A percentile compares a stretch with the other conserved stretches of the same genome.
Evolutionary conservation across 805 yeast genomes (phyloP).

Genomic region (Myxozyma geophila): DNA sequence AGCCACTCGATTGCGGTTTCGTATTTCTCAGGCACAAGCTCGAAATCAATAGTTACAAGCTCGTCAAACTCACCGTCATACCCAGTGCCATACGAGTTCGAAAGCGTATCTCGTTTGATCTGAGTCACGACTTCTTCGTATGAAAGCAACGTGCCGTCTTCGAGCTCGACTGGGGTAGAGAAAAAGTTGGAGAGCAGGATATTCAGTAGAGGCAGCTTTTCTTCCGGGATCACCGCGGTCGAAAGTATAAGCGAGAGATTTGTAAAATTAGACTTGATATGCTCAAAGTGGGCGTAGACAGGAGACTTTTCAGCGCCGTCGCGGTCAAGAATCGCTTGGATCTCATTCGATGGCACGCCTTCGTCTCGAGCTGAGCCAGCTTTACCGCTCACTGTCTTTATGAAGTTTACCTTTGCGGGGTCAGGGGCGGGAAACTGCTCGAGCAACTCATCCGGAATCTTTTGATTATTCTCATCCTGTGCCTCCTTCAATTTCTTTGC

Average conservation of each 20-base stretch:
- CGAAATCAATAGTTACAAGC: conserved; percentile 62
- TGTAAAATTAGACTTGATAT: conserved; percentile 77
- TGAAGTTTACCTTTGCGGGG: conserved; percentile 73
- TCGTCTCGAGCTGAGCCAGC: conserved; percentile 54
- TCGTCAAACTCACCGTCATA: conserved; percentile 68
- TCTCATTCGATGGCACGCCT: not conserved
- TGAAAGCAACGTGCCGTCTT: conserved; percentile 62
- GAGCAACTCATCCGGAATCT: conserved; percentile 73
- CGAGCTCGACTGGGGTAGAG: conserved; percentile 68
- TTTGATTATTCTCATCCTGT: conserved; percentile 66
- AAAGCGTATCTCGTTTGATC: conserved; percentile 72
- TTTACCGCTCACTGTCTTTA: conserved; percentile 66
- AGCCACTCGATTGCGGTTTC: conserved; percentile 77
- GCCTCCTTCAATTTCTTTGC: conserved; percentile 63
- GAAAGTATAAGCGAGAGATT: conserved; percentile 66
- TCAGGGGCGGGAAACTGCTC: conserved; percentile 70
- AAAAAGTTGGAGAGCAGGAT: conserved; percentile 67
- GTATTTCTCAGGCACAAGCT: conserved; percentile 67
- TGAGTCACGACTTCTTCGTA: conserved; percentile 78
- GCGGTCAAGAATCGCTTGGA: conserved; percentile 37
- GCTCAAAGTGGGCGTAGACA: conserved; percentile 75
- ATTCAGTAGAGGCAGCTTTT: conserved; percentile 66
- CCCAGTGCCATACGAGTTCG: conserved; percentile 58
- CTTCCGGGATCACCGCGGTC: conserved; percentile 56
- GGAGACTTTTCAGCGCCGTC: conserved; percentile 53